phyloP scores from a whole-genome alignment of 441 rosid species.

The Hypseocharis bilobata region DNA sequence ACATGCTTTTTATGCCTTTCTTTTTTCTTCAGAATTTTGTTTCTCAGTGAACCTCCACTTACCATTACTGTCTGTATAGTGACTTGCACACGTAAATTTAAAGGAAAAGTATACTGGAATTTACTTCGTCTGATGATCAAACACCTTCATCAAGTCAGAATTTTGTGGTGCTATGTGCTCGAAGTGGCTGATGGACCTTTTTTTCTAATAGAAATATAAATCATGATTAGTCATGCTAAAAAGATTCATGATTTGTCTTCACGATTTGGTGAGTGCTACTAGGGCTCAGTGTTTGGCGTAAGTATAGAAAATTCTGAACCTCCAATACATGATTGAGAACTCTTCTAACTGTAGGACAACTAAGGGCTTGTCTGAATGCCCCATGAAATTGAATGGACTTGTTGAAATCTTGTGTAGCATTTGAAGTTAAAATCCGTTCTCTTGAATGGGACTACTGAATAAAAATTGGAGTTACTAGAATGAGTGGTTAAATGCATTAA shows the following conservation, averaged over 20 bases:
- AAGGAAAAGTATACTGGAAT: too few species aligned
- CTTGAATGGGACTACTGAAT: background rate
- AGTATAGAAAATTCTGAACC: background rate
- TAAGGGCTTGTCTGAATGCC: background rate
- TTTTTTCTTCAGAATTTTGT: too few species aligned
- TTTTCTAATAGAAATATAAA: background rate
- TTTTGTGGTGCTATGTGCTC: background rate
- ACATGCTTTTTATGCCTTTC: background rate
- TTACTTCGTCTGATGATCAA: background rate
- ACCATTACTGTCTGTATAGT: background rate
- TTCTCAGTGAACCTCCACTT: background rate
- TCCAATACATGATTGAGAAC: background rate
- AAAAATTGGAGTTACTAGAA: background rate
- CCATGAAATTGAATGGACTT: background rate
- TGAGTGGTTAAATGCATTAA: too few species aligned
- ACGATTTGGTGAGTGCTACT: constrained; percentile 1
- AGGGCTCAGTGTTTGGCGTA: background rate
- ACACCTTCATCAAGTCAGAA: background rate
- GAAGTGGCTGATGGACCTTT: background rate
- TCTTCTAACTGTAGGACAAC: background rate
- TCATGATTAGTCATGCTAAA: background rate
- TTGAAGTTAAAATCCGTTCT: background rate
- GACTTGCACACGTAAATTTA: background rate
- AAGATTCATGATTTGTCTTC: background rate
- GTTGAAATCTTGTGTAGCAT: background rate